A percentile compares a stretch with the other conserved stretches of the same genome.
phyloP scores from a whole-genome alignment of 805 yeast genomes.

The Candida orba region DNA sequence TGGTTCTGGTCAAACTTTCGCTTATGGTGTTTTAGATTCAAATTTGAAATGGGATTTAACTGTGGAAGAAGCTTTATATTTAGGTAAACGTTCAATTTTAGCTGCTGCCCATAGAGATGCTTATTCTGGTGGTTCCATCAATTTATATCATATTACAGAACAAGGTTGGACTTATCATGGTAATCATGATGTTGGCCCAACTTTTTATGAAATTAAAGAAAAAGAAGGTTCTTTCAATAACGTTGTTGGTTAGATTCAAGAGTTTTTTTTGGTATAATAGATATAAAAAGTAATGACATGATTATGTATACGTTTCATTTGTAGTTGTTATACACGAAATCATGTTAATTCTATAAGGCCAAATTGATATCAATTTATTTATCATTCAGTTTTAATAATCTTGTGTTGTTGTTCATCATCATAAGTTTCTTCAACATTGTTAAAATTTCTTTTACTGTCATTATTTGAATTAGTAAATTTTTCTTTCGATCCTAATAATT shows the following conservation, averaged over 20 bases:
- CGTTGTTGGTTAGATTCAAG: slow-evolving; percentile 32
- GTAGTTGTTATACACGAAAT: neutral
- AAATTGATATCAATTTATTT: no score
- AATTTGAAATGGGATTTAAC: slow-evolving; percentile 87
- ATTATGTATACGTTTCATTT: no score
- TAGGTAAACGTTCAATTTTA: slow-evolving; percentile 91
- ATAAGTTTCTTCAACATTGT: slow-evolving; percentile 3
- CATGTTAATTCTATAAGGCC: no score
- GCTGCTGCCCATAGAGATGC: slow-evolving; percentile 99
- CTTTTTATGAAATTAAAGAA: slow-evolving; percentile 88
- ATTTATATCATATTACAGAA: slow-evolving; percentile 88
- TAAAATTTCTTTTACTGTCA: neutral
- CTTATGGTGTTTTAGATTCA: slow-evolving; percentile 95
- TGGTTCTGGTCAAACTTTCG: slow-evolving; percentile 98
- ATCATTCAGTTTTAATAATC: slow-evolving; percentile 2
- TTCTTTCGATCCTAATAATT: slow-evolving; percentile 18
- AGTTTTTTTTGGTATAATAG: slow-evolving; percentile 2
- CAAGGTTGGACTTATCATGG: slow-evolving; percentile 96
- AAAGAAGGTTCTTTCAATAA: slow-evolving; percentile 85
- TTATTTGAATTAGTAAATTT: neutral
- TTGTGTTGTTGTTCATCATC: slow-evolving; percentile 3
- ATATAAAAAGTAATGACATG: neutral
- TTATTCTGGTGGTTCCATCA: slow-evolving; percentile 93
- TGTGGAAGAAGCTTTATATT: slow-evolving; percentile 87
- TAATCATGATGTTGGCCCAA: slow-evolving; percentile 83